Base-by-base conservation (phyloP, 441 rosid species). In the Capsella rubella region DNA sequence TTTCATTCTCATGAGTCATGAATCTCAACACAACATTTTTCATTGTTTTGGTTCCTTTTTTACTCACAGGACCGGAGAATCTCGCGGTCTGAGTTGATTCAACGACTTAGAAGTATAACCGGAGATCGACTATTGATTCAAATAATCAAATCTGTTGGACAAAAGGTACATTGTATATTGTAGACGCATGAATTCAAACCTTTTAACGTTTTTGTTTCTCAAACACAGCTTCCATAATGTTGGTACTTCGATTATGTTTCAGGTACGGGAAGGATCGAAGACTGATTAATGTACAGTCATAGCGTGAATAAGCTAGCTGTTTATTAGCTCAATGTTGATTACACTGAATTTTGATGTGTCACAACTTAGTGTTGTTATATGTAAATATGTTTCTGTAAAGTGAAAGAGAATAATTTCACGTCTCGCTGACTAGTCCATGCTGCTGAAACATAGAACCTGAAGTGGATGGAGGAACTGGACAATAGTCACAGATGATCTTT, bases 381-480 rank as follows among this genome's bases (percentile, higher is more conserved):
- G 62, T 52, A 52, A 35, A 37, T 67, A 12, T 8, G 55, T 28
- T 43, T 42, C 4, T 62, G 18, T 58, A 13, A 47, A 8, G 8
- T 3, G 0, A 8, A 45, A 47, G 49, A 45, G 8, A 47, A 47
- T 16, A 47, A 1, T 47, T 47, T 37, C 52, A 16, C 12, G 7
- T 47, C 51, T 47, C 4, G 2, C 11, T 16, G 64, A 65, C 42
- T 55, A 64, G 78, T 39, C 28, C 47, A 37, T 25, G 29, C 28
- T 53, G 52, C 37, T 63, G 53, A 45, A 45, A 10, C 11, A 13
- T 31, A 40, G 46, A 47, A 47, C 52, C 18, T 62, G 8, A 92
- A 32, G 97, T 95, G 9, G 97, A 78, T 40, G 96, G 81, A 49
- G 99, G 95, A 75, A 87, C 76, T 78, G 95, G 11, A 71, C 18